Percentiles rank a stretch among this genome's conserved stretches.
phyloP scores from a whole-genome alignment of 176 grass and related monocot species.

The Typha latifolia region DNA sequence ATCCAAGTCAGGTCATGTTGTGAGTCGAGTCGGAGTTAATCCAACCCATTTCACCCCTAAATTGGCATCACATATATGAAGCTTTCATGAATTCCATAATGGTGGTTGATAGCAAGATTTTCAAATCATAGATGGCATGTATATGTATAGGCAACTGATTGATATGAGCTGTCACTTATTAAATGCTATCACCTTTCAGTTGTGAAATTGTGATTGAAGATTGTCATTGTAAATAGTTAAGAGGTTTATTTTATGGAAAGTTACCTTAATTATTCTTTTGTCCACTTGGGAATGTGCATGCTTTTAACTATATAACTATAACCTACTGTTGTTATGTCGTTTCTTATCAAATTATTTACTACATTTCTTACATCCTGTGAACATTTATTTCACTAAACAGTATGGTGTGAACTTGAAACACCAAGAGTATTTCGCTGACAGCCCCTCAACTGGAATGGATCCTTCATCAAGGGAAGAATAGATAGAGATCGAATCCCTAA shows the following conservation, averaged over 20 bases:
- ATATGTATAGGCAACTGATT: too few relatives aligned
- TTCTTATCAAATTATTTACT: neutral
- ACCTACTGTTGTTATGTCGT: neutral
- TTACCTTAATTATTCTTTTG: neutral
- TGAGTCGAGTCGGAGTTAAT: too few relatives aligned
- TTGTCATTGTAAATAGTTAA: neutral
- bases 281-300: neutral
- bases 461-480: slow-evolving; percentile 71
- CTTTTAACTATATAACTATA: neutral
- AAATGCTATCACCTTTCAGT: too few relatives aligned
- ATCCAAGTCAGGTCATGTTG: too few relatives aligned
- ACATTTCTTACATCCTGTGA: neutral
- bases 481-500: slow-evolving; percentile 1
- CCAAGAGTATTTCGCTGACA: slow-evolving; percentile 79
- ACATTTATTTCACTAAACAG: slow-evolving; percentile 20
- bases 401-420: slow-evolving; percentile 96
- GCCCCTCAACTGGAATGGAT: slow-evolving; percentile 64
- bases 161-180: too few relatives aligned
- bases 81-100: too few relatives aligned
- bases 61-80: too few relatives aligned
- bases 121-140: too few relatives aligned
- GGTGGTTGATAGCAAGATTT: too few relatives aligned
- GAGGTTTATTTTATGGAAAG: neutral
- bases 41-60: too few relatives aligned
- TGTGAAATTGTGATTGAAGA: neutral